These are phyloP conservation scores for Coprinopsis sp. DNA, from an alignment of 768 basidiomycete species.

Conservation along the genomic window DNA sequence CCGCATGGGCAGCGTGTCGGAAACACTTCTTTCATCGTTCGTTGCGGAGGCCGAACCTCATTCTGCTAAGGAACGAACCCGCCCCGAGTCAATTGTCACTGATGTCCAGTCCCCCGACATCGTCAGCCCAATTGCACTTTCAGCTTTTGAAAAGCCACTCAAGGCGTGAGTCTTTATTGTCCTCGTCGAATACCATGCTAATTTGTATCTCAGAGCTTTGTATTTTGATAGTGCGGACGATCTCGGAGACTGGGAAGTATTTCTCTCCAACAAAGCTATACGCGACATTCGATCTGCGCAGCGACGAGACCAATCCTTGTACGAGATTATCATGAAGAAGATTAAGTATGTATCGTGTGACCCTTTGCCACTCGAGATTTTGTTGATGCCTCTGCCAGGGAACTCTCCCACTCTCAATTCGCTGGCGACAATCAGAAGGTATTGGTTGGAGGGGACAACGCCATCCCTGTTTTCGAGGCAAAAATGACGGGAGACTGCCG, in stretches of 20 bases:
- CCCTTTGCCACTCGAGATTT: not conserved
- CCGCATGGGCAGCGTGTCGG: not conserved
- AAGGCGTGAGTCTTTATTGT: not conserved
- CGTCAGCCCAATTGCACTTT: too few relatives aligned
- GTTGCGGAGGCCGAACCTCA: too few relatives aligned
- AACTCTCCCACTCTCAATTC: constrained; percentile 62
- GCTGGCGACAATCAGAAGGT: constrained; percentile 60
- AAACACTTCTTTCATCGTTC: too few relatives aligned
- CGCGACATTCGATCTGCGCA: constrained; percentile 40
- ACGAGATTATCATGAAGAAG: constrained; percentile 53
- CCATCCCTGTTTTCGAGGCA: constrained; percentile 59
- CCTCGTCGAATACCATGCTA: not conserved
- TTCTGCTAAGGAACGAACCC: too few relatives aligned
- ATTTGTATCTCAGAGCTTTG: constrained; percentile 31
- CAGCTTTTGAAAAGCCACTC: not conserved
- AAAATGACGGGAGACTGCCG: constrained; percentile 50
- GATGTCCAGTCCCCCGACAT: not conserved
- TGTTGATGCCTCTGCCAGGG: constrained; percentile 30
- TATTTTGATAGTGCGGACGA: constrained; percentile 51
- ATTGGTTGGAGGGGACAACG: constrained; percentile 35
- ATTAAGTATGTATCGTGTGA: constrained; percentile 43
- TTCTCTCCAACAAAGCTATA: constrained; percentile 44
- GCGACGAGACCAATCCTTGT: constrained; percentile 37
- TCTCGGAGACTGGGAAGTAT: constrained; percentile 59
- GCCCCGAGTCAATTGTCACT: too few relatives aligned